Conservation (phyloP, 306 rosid genomes). For the Quercus suber region DNA sequence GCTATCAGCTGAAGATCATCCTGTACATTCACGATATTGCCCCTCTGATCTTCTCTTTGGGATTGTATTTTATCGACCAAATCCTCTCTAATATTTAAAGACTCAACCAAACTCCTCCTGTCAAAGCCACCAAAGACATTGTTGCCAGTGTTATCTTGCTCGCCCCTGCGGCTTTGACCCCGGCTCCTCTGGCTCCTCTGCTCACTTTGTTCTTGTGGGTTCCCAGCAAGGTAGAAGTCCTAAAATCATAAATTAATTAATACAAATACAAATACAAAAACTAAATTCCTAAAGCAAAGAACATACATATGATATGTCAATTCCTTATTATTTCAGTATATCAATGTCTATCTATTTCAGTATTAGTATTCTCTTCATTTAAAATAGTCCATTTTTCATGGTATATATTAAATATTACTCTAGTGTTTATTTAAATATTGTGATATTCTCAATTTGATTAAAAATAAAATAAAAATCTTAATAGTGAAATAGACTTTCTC, state of each 20-base stretch:
- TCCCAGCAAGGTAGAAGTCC: constrained; percentile 34
- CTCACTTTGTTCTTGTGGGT: neutral
- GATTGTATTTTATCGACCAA: constrained; percentile 13
- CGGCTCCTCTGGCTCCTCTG: constrained; percentile 2
- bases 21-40: constrained; percentile 19
- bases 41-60: constrained; percentile 20
- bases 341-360: too few species aligned
- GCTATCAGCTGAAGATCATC: constrained; percentile 4
- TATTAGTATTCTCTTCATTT: too few species aligned
- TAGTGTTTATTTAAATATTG: too few species aligned
- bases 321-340: too few species aligned
- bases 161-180: neutral
- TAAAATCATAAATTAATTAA: neutral
- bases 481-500: too few species aligned
- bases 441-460: too few species aligned
- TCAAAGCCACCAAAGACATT: constrained; percentile 20
- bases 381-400: too few species aligned
- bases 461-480: too few species aligned
- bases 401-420: too few species aligned
- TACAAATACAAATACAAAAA: neutral
- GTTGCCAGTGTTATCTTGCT: constrained; percentile 1
- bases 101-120: constrained; percentile 8
- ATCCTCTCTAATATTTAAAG: constrained; percentile 4
- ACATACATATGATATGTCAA: too few species aligned
- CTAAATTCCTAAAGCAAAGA: neutral